Base-by-base conservation (phyloP, 306 rosid genomes). In the Corylus avellana region DNA sequence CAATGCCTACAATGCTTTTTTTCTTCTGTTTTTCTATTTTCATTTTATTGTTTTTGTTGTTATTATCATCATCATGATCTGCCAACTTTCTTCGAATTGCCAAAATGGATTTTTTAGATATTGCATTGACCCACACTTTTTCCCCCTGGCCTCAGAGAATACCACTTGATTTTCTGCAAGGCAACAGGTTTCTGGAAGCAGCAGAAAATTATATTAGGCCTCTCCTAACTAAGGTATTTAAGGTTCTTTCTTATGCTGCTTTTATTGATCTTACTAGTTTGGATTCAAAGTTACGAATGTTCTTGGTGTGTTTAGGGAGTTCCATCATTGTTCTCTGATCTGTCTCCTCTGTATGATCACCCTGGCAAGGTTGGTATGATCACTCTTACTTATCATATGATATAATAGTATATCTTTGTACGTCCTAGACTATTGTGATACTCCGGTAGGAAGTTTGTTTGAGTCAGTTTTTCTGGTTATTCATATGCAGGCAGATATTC, bases 81-180 rank as follows among this genome's bases (percentile, higher is more conserved):
- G 70, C 25, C 37, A 55, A 11, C 5, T 75, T 42, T 13, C 20
- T 51, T 44, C 51, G 22, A 50, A 72, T 4, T 76, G 58, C 14
- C 14, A 47, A 74, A 47, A 70, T 57, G 39, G 39, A 49, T 32
- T 64, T 76, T 62, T 46, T 57, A 7, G 53, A 74, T 73, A 22
- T 12, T 53, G 29, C 48, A 48, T 69, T 82, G 59, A 46, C 74
- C 78, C 72, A 73, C 53, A 27, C 42, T 76, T 77, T 73, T 13
- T 85, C 79, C 70, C 75, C 44, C 47, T 79, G 57, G 70, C 75
- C 63, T 64, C 90, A 95, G 99, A 91, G 99, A 87, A 91, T 95
- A 85, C 98, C 99, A 25, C 98, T 95, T 79, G 99, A 95, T 86
- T 95, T 95, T 87, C 88, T 91, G 20, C 93, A 93, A 85, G 97